These are phyloP conservation scores for Kodamaea fungicola DNA, from an alignment of 1,139 yeast genomes.

Conservation along the genomic window DNA sequence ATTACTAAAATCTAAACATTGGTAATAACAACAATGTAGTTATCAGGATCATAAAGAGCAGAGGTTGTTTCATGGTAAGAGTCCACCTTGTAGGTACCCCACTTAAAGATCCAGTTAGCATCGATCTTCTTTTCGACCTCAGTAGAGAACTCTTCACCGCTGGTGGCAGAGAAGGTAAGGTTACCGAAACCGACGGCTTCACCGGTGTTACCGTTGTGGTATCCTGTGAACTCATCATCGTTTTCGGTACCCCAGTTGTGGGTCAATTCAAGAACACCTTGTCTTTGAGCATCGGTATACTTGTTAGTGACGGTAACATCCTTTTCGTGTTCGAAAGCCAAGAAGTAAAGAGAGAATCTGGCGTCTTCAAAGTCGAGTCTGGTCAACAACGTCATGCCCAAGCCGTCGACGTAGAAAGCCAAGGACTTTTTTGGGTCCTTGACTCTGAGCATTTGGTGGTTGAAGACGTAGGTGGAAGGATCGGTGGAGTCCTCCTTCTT, in stretches of 20 bases:
- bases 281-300: constrained; percentile 38
- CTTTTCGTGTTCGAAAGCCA: constrained; percentile 59
- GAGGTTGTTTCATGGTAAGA: constrained; percentile 47
- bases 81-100: constrained; percentile 43
- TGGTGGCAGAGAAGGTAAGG: constrained; percentile 68
- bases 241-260: constrained; percentile 94
- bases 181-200: constrained; percentile 84
- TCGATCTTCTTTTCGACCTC: constrained; percentile 35
- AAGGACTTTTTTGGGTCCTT: constrained; percentile 78
- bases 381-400: constrained; percentile 75
- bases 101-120: constrained; percentile 42
- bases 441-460: constrained; percentile 91
- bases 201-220: constrained; percentile 78
- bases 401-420: constrained; percentile 68
- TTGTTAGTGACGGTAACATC: constrained; percentile 34
- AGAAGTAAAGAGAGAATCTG: constrained; percentile 78
- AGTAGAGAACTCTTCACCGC: constrained; percentile 56
- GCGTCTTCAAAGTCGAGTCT: constrained; percentile 60
- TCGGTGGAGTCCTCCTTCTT: constrained; percentile 39
- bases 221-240: constrained; percentile 64
- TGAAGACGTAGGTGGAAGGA: constrained; percentile 54
- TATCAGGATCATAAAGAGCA: constrained; percentile 87
- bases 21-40: constrained; percentile 60
- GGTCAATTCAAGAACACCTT: constrained; percentile 81
- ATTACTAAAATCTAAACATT: not conserved